Percentiles rank a stretch among this genome's conserved stretches.
Evolutionary conservation across 2,329 filamentous ascomycete genomes (phyloP).

Genomic region (Neonectria neomacrospora): DNA sequence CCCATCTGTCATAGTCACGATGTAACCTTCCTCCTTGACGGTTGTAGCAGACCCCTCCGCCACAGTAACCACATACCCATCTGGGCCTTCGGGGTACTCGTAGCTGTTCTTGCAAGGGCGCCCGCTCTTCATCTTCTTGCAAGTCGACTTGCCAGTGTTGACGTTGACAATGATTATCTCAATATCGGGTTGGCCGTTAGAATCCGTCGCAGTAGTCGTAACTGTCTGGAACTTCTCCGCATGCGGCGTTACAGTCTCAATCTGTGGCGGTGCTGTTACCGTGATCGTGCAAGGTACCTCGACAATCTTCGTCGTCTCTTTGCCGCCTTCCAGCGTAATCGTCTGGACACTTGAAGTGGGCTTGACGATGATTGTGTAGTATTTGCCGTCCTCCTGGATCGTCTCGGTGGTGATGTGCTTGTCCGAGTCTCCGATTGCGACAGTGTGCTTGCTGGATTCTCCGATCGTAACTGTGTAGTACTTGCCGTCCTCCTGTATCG

Average conservation of each 20-base stretch:
- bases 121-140: conserved; percentile 44
- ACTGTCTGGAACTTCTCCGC: conserved; percentile 40
- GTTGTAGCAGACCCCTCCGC: conserved; percentile 13
- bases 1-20: too few relatives aligned
- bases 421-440: conserved; percentile 30
- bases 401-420: conserved; percentile 38
- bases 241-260: conserved; percentile 24
- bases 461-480: conserved; percentile 37
- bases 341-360: conserved; percentile 32
- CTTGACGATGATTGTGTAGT: conserved; percentile 37
- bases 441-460: conserved; percentile 26
- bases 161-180: conserved; percentile 48
- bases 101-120: conserved; percentile 37
- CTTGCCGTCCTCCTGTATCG: conserved; percentile 36
- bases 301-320: conserved; percentile 33
- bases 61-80: conserved; percentile 21
- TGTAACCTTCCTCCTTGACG: too few relatives aligned
- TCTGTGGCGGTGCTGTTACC: conserved; percentile 39
- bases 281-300: conserved; percentile 32
- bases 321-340: conserved; percentile 36
- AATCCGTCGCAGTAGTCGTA: conserved; percentile 34
- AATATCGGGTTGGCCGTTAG: conserved; percentile 40
- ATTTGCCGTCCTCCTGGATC: conserved; percentile 38
- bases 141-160: conserved; percentile 45
- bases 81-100: neutral